Conservation (phyloP, 176 grass and related monocot genomes). For the Oryza brachyantha region DNA sequence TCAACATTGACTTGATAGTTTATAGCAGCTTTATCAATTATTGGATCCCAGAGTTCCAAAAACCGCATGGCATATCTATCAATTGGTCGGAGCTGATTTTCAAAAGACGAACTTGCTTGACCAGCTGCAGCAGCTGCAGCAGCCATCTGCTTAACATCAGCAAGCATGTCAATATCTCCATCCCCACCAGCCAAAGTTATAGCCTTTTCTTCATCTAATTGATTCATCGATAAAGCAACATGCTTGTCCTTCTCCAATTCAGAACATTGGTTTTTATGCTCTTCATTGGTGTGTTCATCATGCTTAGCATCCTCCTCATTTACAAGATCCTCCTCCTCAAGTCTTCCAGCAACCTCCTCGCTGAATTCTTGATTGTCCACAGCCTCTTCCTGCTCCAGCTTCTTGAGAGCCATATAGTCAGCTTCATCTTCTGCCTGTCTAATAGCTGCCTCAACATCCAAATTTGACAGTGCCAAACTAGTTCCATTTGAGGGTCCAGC, state of each 20-base stretch:
- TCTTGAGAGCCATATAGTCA: constrained; percentile 99
- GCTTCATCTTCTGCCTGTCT: constrained; percentile 98
- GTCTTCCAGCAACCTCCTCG: constrained; percentile 70
- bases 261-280: constrained; percentile 51
- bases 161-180: constrained; percentile 97
- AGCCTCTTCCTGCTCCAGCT: constrained; percentile 89
- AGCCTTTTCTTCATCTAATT: constrained; percentile 66
- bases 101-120: constrained; percentile 93
- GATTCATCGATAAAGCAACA: constrained; percentile 35
- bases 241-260: constrained; percentile 53
- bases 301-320: constrained; percentile 78
- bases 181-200: constrained; percentile 75
- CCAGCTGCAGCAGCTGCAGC: constrained; percentile 90
- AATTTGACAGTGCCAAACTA: constrained; percentile 53
- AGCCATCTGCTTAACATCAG: constrained; percentile 96
- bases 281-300: constrained; percentile 65
- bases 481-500: constrained; percentile 44
- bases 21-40: constrained; percentile 74
- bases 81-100: constrained; percentile 95
- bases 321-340: constrained; percentile 77
- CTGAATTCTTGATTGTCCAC: constrained; percentile 98
- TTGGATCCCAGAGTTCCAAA: constrained; percentile 93
- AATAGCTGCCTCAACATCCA: constrained; percentile 95
- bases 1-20: constrained; percentile 69
- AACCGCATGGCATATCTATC: constrained; percentile 97